Evolutionary conservation across 1,139 yeast genomes (phyloP), one percentile per base, ranked within the genome.

Genomic region (Arxiozyma slooffiae): DNA sequence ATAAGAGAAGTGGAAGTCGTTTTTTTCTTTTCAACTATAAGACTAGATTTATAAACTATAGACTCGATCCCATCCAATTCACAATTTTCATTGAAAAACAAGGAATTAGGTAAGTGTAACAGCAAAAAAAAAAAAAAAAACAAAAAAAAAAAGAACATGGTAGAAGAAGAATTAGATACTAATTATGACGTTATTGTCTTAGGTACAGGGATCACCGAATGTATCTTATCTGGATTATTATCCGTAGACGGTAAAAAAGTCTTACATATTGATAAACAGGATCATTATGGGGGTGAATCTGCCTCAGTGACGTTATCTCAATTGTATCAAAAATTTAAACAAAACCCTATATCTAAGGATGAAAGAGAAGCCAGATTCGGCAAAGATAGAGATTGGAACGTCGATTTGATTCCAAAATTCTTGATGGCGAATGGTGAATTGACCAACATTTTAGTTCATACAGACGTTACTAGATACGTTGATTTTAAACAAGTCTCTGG

Each of bases 241-340:
- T 89, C 97, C 14, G 96, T 90, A 16, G 98, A 92, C 66, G 95
- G 97, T 60, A 92, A 92, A 74, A 92, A 92, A 67, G 98, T 92
- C 14, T 77, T 92, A 53, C 98, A 92, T 70, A 89, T 92, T 59
- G 99, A 92, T 68, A 85, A 92, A 61, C 97, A 92, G 70, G 95
- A 88, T 68, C 95, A 90, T 67, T 92, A 92, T 62, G 99, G 99
- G 46, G 99, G 80, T 47, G 81, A 77, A 58, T 72, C 79, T 53
- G 81, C 81, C 17, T 77, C 81, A 1, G 69, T 77, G 55, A 76
- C 75, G 52, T 61, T 72, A 50, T 67, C 75, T 4, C 77, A 85
- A 68, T 71, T 85, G 57, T 85, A 82, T 68, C 63, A 74, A 55
- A 84, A 84, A 66, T 84, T 84, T 71, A 82, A 82, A 68, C 90